Evolutionary conservation across 352 stramenopile species (phyloP), one percentile per base, ranked within the genome.

Genomic region (Phytophthora multivora): DNA sequence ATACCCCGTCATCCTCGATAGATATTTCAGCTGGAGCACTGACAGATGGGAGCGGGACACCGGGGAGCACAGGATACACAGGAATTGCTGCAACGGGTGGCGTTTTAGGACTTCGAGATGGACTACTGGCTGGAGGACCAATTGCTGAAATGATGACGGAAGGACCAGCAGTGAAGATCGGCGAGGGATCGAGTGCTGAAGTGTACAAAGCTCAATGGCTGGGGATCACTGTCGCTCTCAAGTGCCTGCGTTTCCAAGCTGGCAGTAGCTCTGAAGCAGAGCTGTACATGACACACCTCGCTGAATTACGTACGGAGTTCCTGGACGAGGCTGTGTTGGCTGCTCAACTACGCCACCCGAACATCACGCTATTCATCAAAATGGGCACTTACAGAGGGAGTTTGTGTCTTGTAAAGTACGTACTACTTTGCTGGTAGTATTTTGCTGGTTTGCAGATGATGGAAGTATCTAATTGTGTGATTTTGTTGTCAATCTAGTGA

Each of bases 341-440:
- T 5, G 75, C 82, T 10, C 77, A 88, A 40, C 56, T 91, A 26
- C 77, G 79, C 4, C 82, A 91, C 43, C 82, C 82, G 15, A 91
- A 91, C 63, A 89, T 91, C 52, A 91, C 78, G 56, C 57, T 91
- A 15, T 91, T 91, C 30, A 89, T 89, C 59, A 84, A 86, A 54
- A 73, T 89, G 42, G 78, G 71, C 49, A 86, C 68, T 16, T 91
- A 86, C 60, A 86, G 71, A 38, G 79, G 76, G 21, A 81, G 60
- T 42, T 84, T 91, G 63, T 89, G 82, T 26, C 69, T 91, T 18
- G 78, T 91, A 67, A 90, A 88, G 81, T 90, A 79, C 21, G 79
- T 81, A n/a, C n/a, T n/a, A n/a, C n/a, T n/a, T n/a, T n/a, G n/a
- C n/a, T n/a, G n/a, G n/a, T n/a, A n/a, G n/a, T n/a, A 61, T 51